phyloP scores from a whole-genome alignment of 2,329 filamentous ascomycete genomes.

The Penicillium sp. region DNA sequence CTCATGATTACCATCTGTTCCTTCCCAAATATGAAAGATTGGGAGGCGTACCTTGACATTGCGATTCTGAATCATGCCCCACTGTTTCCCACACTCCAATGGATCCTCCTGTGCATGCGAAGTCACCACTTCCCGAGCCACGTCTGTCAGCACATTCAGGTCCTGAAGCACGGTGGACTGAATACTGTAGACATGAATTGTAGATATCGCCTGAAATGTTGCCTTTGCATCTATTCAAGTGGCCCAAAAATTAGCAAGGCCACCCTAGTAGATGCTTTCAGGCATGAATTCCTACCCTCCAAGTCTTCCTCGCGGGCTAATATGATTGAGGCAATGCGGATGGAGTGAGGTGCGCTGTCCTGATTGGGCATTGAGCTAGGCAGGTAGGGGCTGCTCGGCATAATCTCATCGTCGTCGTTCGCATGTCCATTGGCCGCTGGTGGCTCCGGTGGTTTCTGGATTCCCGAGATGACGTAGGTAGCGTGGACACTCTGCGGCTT shows the following conservation, averaged over 20 bases:
- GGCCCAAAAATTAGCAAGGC: background rate
- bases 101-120: slow-evolving; percentile 59
- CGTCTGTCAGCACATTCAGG: slow-evolving; percentile 68
- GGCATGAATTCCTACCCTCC: slow-evolving; percentile 51
- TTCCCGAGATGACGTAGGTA: slow-evolving; percentile 83
- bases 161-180: slow-evolving; percentile 69
- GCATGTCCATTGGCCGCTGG: slow-evolving; percentile 46
- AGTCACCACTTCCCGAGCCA: slow-evolving; percentile 60
- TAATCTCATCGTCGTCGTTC: slow-evolving; percentile 62
- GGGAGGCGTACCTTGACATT: slow-evolving; percentile 54
- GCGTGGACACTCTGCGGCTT: slow-evolving; percentile 75
- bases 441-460: slow-evolving; percentile 47
- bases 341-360: slow-evolving; percentile 50
- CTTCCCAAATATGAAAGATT: background rate
- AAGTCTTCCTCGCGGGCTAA: slow-evolving; percentile 71
- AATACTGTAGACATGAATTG: slow-evolving; percentile 85
- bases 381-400: slow-evolving; percentile 66
- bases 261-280: background rate
- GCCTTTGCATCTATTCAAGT: slow-evolving; percentile 58
- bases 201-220: slow-evolving; percentile 68
- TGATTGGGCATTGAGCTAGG: slow-evolving; percentile 62
- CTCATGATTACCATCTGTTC: slow-evolving; percentile 1
- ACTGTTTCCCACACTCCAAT: slow-evolving; percentile 57
- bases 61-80: slow-evolving; percentile 72
- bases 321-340: slow-evolving; percentile 59